Base-by-base conservation (phyloP, 306 rosid genomes). In the Hippophae gyantsensis region DNA sequence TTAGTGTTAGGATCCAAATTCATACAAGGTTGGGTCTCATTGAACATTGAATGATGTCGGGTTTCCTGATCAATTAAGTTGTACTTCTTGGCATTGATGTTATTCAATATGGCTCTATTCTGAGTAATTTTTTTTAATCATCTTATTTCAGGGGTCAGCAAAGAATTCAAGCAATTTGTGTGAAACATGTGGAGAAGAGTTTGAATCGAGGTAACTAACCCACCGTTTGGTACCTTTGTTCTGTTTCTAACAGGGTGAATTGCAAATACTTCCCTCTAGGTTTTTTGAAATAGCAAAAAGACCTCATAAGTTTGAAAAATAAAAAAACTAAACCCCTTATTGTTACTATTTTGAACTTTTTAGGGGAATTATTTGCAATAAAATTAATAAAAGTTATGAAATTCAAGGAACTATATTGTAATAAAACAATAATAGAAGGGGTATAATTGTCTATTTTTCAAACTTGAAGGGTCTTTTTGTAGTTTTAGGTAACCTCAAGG, bases 141-240 rank as follows among this genome's bases (percentile, higher is more conserved):
- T 79, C 48, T 70, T 53, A 43, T 68, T 62, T 71, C 69, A 81
- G 96, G 82, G 55, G 58, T 50, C 76, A 25, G 68, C 75, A 1
- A 87, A 82, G 80, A 78, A 84, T 67, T 61, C 73, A 48, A 69
- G 76, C 73, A 79, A 82, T 64, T 7, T 32, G 9, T 93, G 99
- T 10, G 95, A 82, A 6, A 44, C 84, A 7, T 88, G 97, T 47
- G 95, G 88, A 27, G 90, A 78, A 79, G 95, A 93, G 54, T 93
- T 93, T 72, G 97, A 80, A 42, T 78, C 99, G 23, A 92, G 90
- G 97, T 93, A 84, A 54, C 44, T 52, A 48, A 11, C 56, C 55
- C 44, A 56, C 8, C 25, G 41, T 46, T 4, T 40, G 42, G 41
- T 67, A 52, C 32, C 47, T 43, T n/a, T 48, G 41, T 6, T 23